Percentiles rank a stretch among this genome's conserved stretches.
Conservation (phyloP, 2,329 filamentous ascomycete species). For the Neofusicoccum umdonicola region DNA sequence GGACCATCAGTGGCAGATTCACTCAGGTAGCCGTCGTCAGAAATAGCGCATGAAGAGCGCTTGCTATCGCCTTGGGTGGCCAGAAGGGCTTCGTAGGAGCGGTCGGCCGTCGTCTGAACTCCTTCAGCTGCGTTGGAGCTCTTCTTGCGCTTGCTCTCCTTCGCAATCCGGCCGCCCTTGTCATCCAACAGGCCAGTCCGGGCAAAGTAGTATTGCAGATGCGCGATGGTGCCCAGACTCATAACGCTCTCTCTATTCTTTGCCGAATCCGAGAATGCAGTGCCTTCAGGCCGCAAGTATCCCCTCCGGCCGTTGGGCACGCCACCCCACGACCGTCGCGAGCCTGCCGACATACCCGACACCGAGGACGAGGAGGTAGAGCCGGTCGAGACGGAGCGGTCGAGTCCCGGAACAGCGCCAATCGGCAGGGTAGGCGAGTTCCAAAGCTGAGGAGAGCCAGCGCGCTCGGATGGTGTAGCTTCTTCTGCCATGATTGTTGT, state of each 20-base stretch:
- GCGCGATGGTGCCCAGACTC: conserved; percentile 92
- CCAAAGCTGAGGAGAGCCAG: conserved; percentile 62
- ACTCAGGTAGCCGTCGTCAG: conserved; percentile 28
- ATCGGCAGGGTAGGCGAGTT: conserved; percentile 62
- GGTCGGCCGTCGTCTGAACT: conserved; percentile 27
- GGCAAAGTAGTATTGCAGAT: conserved; percentile 98
- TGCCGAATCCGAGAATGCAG: conserved; percentile 86
- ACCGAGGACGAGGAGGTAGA: conserved; percentile 55
- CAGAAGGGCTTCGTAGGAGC: neutral
- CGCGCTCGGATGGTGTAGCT: conserved; percentile 1
- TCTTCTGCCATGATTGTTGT: conserved; percentile 12
- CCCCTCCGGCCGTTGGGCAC: conserved; percentile 62
- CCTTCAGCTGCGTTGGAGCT: conserved; percentile 29
- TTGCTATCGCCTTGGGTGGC: conserved; percentile 1
- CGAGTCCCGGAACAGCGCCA: conserved; percentile 57
- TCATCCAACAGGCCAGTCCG: conserved; percentile 89
- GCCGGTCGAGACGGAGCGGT: conserved; percentile 57
- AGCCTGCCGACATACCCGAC: conserved; percentile 63
- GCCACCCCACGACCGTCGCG: conserved; percentile 45
- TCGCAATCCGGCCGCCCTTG: conserved; percentile 81
- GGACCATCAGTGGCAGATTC: conserved; percentile 20
- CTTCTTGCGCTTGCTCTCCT: conserved; percentile 59
- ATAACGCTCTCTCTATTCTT: conserved; percentile 90
- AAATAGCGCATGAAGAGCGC: conserved; percentile 2
- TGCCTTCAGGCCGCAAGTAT: conserved; percentile 83